Evolutionary conservation across 2,329 filamentous ascomycete genomes (phyloP).

Genomic region (Didymella segeticola): DNA sequence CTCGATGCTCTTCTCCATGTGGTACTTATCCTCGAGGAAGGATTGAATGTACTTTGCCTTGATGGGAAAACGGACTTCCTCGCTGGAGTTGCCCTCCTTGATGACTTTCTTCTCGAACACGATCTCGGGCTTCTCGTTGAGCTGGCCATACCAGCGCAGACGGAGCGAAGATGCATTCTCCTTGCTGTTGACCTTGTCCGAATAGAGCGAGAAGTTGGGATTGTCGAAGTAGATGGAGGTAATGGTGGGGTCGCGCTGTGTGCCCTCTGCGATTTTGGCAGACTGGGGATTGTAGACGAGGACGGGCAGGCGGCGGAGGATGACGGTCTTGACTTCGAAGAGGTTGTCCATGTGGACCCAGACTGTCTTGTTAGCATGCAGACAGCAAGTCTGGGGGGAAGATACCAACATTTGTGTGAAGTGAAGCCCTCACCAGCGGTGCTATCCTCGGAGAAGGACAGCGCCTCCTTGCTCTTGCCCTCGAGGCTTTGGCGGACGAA

Average conservation of each 20-base stretch:
- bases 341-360: conserved; percentile 97
- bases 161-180: conserved; percentile 82
- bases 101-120: conserved; percentile 89
- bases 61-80: conserved; percentile 80
- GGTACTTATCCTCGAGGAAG: conserved; percentile 86
- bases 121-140: conserved; percentile 79
- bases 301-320: conserved; percentile 86
- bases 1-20: conserved; percentile 86
- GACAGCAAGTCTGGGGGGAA: no score
- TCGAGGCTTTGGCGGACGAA: conserved; percentile 87
- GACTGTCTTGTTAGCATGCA: conserved; percentile 57
- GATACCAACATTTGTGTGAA: conserved; percentile 78
- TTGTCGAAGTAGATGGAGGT: conserved; percentile 98
- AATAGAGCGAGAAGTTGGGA: conserved; percentile 83
- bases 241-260: conserved; percentile 81
- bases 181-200: conserved; percentile 78
- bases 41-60: conserved; percentile 93
- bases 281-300: conserved; percentile 91
- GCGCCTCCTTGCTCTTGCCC: conserved; percentile 55
- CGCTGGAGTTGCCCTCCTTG: conserved; percentile 75
- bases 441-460: conserved; percentile 54
- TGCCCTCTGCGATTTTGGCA: conserved; percentile 80
- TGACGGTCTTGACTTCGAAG: conserved; percentile 94
- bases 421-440: conserved; percentile 71
- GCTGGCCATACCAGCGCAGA: conserved; percentile 88